Base-by-base conservation (phyloP, 495 filamentous ascomycete species). In the Acidomyces sp. region DNA sequence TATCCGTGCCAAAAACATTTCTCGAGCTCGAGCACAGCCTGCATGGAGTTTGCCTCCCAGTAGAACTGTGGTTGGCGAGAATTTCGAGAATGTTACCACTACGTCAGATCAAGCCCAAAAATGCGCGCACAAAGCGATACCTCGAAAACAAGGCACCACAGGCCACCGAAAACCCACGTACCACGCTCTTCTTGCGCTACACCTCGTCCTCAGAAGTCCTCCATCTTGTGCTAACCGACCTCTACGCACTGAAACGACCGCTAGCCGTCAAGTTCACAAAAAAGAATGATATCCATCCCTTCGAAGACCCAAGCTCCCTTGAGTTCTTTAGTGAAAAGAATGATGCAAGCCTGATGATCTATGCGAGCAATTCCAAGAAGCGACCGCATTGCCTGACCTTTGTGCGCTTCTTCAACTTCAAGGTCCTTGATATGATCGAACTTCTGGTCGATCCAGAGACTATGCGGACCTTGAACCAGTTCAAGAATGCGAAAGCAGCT, bases 281-380 rank as follows among this genome's bases (percentile, higher is more conserved):
- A 69, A 94, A 93, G 65, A 97, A 97, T 59, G 66, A 72, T 39
- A 76, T 93, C 49, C 88, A 85, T 56, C 90, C 90, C 2, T 97
- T 96, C 62, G 92, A 94, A 62, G 88, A 87, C 57, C 62, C 79
- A 38, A 68, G 80, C 12, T 82, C 78, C 15, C 69, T 97, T 18
- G 82, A 92, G 57, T 96, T 97, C 67, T 81, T 96, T 65, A 78
- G 77, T 46, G 75, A 84, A 54, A 97, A 96, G 68, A 97, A 97
- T 58, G 90, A 97, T 62, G 75, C 82, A 51, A 77, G 77, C 4
- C 58, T 90, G 16, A 65, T 85, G 10, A 72, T 88, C 39, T 88
- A 90, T 52, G 83, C 75, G 19, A 78, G 72, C 56, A 76, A 78
- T 64, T 80, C 66, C 59, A 97, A 96, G 70, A 97, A 97, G 67